Evolutionary conservation across 257 asterid genomes (phyloP), one percentile per base, ranked within the genome.

Genomic region (Primulina tabacum): DNA sequence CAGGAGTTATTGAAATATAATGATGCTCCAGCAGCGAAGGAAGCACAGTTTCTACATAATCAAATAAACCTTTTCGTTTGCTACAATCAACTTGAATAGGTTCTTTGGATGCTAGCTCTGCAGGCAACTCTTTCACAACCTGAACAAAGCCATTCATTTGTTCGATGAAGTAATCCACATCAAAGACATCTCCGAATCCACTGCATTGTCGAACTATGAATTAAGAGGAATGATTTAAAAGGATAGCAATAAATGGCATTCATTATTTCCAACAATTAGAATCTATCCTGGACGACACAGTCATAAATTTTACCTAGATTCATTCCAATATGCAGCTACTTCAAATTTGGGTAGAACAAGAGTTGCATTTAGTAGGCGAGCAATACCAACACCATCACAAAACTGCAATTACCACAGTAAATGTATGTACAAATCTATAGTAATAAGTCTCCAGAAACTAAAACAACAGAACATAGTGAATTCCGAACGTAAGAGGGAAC

Each of bases 241-340:
- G 71, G 30, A 73, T 30, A 21, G 53, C 56, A 64, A 68, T 66
- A 59, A 52, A 38, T 40, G 56, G 29, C 64, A 57, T 75, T 61
- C 65, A 71, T 34, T 61, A 47, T 28, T 26, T 17, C n/a, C 28
- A 43, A 58, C 2, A 10, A 56, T 28, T 1, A 70, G 63, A 65
- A 16, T 34, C 61, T 6, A 26, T 17, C 67, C 50, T 14, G 60
- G 60, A 5, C 38, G 52, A 65, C 11, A 21, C 50, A 59, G 43
- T 18, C 35, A 28, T 56, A 12, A 47, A 65, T 47, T 72, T 60
- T 75, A 91, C 97, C 97, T 94, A 34, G 99, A 84, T 69, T 94
- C 99, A 47, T 94, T 94, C 99, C 99, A 94, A 74, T 94, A 94
- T 29, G 97, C 95, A 80, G 99, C 99, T 29, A 83, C 97, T 78